phyloP scores from a whole-genome alignment of 495 filamentous ascomycete genomes.

The Xylaria flabelliformis region DNA sequence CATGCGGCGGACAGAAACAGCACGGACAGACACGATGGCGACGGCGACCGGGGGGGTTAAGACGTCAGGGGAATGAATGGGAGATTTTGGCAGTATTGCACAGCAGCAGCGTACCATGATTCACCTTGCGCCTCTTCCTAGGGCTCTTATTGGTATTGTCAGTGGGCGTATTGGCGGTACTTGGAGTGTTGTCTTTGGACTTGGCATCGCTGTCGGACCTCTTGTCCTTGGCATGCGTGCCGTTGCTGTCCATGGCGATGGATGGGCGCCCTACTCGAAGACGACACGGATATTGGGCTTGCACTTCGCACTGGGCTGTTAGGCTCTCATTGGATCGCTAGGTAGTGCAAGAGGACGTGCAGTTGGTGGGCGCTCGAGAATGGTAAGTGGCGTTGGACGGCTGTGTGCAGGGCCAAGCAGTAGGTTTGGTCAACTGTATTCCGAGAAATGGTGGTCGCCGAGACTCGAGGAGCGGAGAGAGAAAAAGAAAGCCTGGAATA shows the following conservation, averaged over 20 bases:
- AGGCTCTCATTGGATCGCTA: slow-evolving; percentile 55
- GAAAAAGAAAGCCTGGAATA: slow-evolving; percentile 28
- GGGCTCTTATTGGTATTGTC: slow-evolving; percentile 64
- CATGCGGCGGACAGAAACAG: slow-evolving; percentile 29
- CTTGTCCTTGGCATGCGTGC: slow-evolving; percentile 56
- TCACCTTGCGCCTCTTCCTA: slow-evolving; percentile 98
- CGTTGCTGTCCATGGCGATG: slow-evolving; percentile 48
- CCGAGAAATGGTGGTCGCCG: slow-evolving; percentile 28
- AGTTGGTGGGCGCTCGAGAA: slow-evolving; percentile 56
- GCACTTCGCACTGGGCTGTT: slow-evolving; percentile 33
- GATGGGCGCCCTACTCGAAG: slow-evolving; percentile 40
- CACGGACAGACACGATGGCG: slow-evolving; percentile 31
- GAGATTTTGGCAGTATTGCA: slow-evolving; percentile 41
- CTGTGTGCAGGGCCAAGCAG: slow-evolving; percentile 53
- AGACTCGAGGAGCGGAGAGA: slow-evolving; percentile 20
- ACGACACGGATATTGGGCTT: slow-evolving; percentile 35
- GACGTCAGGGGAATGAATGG: slow-evolving; percentile 40
- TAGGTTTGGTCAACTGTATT: slow-evolving; percentile 33
- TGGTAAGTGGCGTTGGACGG: slow-evolving; percentile 46
- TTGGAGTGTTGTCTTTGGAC: slow-evolving; percentile 50
- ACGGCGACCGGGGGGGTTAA: slow-evolving; percentile 25
- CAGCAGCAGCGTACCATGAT: slow-evolving; percentile 79
- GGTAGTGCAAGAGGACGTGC: slow-evolving; percentile 58
- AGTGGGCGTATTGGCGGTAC: slow-evolving; percentile 45
- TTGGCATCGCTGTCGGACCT: slow-evolving; percentile 55